Conservation (phyloP, 2,329 filamentous ascomycete genomes). For the Thelonectria rubi region DNA sequence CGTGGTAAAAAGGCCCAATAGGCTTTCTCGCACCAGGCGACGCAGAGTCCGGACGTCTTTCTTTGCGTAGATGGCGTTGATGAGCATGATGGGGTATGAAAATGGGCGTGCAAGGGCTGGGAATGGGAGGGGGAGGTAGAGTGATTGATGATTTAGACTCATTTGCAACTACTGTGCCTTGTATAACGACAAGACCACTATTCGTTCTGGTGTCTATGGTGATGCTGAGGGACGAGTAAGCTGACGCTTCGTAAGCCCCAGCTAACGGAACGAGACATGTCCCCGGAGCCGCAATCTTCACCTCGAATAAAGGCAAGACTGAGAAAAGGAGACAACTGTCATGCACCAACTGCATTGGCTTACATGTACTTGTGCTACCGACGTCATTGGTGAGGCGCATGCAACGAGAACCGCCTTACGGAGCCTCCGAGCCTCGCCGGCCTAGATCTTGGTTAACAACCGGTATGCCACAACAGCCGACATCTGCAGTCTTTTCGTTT, state of each 20-base stretch:
- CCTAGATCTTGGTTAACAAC: not conserved
- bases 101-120: not conserved
- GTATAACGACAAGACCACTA: not conserved
- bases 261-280: not conserved
- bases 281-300: not conserved
- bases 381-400: not conserved
- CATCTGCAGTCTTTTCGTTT: no score
- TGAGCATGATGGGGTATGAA: conserved; percentile 62
- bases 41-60: conserved; percentile 58
- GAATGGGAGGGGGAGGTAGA: not conserved
- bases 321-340: not conserved
- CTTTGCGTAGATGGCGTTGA: conserved; percentile 64
- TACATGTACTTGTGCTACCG: not conserved
- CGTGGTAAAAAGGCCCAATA: conserved; percentile 70
- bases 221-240: not conserved
- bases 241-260: not conserved
- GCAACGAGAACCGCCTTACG: no score
- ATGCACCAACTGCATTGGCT: not conserved
- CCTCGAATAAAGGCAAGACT: not conserved
- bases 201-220: not conserved
- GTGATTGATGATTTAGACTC: not conserved
- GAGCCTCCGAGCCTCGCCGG: not conserved
- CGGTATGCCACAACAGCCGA: not conserved
- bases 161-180: not conserved
- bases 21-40: conserved; percentile 65